These are phyloP conservation scores for Calonectria pseudoturangicola DNA, from an alignment of 2,329 filamentous ascomycete species.

Conservation along the genomic window DNA sequence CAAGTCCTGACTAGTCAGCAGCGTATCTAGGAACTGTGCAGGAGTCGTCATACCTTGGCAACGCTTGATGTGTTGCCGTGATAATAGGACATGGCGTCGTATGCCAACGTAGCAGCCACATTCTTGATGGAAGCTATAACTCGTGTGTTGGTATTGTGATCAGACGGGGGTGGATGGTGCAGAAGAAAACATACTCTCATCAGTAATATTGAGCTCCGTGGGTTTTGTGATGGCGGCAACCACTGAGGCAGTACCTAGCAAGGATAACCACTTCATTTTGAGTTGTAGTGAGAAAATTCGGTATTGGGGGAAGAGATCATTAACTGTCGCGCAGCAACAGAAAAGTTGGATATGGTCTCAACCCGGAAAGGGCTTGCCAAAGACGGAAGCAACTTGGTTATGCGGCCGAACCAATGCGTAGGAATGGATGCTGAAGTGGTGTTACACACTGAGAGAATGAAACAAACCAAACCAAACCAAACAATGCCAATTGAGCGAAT, in stretches of 20 bases:
- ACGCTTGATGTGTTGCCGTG: constrained; percentile 75
- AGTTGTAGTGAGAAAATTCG: background rate
- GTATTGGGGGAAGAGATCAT: background rate
- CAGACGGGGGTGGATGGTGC: background rate
- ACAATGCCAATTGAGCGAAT: background rate
- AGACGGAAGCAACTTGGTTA: constrained; percentile 5
- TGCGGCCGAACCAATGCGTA: constrained; percentile 7
- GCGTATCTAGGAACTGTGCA: background rate
- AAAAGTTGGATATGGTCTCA: background rate
- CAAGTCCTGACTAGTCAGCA: constrained; percentile 64
- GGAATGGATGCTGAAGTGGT: constrained; percentile 8
- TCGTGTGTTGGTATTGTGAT: constrained; percentile 35
- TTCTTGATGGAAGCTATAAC: constrained; percentile 75
- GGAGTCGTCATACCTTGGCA: constrained; percentile 60
- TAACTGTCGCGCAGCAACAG: constrained; percentile 28
- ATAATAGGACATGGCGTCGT: constrained; percentile 79
- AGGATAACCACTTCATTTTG: constrained; percentile 38
- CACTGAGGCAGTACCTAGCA: constrained; percentile 30
- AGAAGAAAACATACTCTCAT: constrained; percentile 42
- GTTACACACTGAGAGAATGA: constrained; percentile 2
- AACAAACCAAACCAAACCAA: background rate
- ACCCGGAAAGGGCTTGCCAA: constrained; percentile 1
- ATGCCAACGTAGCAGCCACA: constrained; percentile 76
- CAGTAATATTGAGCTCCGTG: constrained; percentile 42
- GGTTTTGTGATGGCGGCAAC: constrained; percentile 31